These are phyloP conservation scores for Sugiyamaella floridensis DNA, from an alignment of 805 yeast genomes.

Conservation along the genomic window DNA sequence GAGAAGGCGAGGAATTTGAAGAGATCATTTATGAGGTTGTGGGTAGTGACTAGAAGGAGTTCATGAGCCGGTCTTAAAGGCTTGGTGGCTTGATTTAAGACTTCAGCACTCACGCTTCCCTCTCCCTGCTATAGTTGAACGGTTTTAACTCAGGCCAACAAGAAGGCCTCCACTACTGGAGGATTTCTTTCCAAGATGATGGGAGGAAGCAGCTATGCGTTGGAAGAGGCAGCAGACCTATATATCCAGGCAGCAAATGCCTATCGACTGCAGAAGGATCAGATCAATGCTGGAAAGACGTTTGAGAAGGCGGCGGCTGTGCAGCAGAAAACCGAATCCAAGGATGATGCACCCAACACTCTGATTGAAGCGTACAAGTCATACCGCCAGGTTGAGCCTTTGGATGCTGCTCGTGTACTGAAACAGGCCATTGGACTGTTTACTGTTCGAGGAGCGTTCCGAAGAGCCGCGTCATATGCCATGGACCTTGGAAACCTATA, in stretches of 20 bases:
- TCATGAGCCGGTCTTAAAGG: no score
- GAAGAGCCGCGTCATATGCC: conserved; percentile 92
- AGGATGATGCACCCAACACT: conserved; percentile 88
- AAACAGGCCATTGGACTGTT: conserved; percentile 74
- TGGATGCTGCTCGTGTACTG: conserved; percentile 64
- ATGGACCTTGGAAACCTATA: conserved; percentile 83
- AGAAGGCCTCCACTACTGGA: conserved; percentile 62
- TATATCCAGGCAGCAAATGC: conserved; percentile 91
- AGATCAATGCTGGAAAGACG: conserved; percentile 66
- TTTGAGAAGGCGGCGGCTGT: conserved; percentile 81
- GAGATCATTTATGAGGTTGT: not conserved
- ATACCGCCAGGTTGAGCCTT: conserved; percentile 65
- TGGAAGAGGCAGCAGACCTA: conserved; percentile 88
- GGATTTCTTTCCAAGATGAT: conserved; percentile 41
- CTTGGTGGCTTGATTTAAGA: not conserved
- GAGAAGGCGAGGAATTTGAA: not conserved
- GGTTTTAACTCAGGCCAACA: conserved; percentile 44
- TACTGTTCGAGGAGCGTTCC: conserved; percentile 86
- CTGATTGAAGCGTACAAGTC: conserved; percentile 87
- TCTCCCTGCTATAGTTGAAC: not conserved
- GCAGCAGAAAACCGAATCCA: conserved; percentile 65
- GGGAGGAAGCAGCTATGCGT: conserved; percentile 55
- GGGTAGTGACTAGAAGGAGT: not conserved
- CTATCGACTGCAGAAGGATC: conserved; percentile 67
- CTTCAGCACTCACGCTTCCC: not conserved